Evolutionary conservation across 2,329 filamentous ascomycete species (phyloP).

Genomic region (Penicillium brasilianum): DNA sequence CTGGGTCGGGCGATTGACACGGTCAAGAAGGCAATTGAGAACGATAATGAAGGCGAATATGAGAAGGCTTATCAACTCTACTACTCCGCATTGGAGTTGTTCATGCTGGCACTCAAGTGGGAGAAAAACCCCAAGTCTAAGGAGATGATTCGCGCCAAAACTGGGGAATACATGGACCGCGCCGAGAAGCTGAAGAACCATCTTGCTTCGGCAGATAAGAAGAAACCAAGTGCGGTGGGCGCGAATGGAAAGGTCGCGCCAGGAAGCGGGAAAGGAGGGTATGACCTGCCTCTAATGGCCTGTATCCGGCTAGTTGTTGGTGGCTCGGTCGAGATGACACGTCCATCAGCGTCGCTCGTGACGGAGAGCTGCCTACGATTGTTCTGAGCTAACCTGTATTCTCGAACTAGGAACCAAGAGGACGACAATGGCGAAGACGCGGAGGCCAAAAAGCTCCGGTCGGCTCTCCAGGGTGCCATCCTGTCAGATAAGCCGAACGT

Average conservation of each 20-base stretch:
- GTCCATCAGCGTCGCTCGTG: slow-evolving; percentile 10
- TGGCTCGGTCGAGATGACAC: neutral
- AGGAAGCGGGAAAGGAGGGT: slow-evolving; percentile 61
- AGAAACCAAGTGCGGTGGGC: slow-evolving; percentile 58
- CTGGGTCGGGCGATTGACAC: slow-evolving; percentile 94
- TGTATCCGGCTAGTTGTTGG: neutral
- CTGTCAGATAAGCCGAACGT: slow-evolving; percentile 94
- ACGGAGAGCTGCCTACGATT: neutral
- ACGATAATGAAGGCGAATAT: slow-evolving; percentile 94
- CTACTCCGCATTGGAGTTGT: slow-evolving; percentile 93
- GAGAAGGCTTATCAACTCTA: slow-evolving; percentile 96
- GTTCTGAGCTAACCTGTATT: slow-evolving; percentile 13
- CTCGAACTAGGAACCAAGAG: slow-evolving; percentile 53
- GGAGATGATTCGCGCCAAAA: slow-evolving; percentile 95
- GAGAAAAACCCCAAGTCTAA: slow-evolving; percentile 98
- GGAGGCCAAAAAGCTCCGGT: slow-evolving; percentile 93
- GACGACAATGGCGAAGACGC: slow-evolving; percentile 74
- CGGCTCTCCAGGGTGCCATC: slow-evolving; percentile 88
- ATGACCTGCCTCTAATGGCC: slow-evolving; percentile 29
- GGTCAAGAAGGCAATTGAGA: slow-evolving; percentile 96
- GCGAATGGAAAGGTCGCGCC: slow-evolving; percentile 58
- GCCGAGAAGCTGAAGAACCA: slow-evolving; percentile 97
- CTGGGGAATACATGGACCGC: slow-evolving; percentile 96
- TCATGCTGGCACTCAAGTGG: slow-evolving; percentile 99
- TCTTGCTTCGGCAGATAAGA: slow-evolving; percentile 67